Evolutionary conservation across 495 filamentous ascomycete genomes (phyloP), one percentile per base, ranked within the genome.

Genomic region (Geopyxis carbonaria): DNA sequence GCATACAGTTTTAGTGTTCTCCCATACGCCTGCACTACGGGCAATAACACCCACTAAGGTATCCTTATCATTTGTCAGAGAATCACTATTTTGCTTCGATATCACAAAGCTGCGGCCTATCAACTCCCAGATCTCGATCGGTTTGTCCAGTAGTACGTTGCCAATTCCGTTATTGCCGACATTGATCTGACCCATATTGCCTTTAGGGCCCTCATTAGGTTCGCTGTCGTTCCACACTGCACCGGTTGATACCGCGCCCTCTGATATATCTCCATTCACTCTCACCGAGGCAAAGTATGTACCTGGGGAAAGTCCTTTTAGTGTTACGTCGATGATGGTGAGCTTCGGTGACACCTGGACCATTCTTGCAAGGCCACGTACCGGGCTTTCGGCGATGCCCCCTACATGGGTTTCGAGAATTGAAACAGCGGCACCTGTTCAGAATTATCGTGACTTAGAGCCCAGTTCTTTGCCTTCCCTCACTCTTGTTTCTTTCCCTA

Each of bases 1-100:
- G 57, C 76, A 76, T 20, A 97, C 89, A 51, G 79, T 93, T 68
- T 94, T 97, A 56, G 93, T 84, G 54, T 97, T 95, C 57, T 94
- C 86, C 89, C 89, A 95, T 37, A 92, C 77, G 10, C 89, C 89
- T 18, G 89, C 86, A 60, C 83, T 93, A 54, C 89, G 66, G 30
- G 89, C 89, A 57, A 95, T 80, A 36, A 95, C 84, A 22, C 89
- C 89, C 5, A 93, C 78, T 28, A 93, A 61, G 22, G 83, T 87
- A 53, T 91, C 73, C 34, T 72, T 66, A 50, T 91, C 80, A 49
- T 86, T 77, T 46, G 63, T 64, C 45, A 72, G 57, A 53, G 74
- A 72, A 35, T 48, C 61, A 22, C 56, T 46, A 19, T 58, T 57
- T 47, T 71, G 62, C 42, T 64, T 72, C 13, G 78, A 74, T 19